Percentiles rank a stretch among this genome's conserved stretches.
Conservation (phyloP, 257 asterid genomes). For the Jacaranda mimosifolia region DNA sequence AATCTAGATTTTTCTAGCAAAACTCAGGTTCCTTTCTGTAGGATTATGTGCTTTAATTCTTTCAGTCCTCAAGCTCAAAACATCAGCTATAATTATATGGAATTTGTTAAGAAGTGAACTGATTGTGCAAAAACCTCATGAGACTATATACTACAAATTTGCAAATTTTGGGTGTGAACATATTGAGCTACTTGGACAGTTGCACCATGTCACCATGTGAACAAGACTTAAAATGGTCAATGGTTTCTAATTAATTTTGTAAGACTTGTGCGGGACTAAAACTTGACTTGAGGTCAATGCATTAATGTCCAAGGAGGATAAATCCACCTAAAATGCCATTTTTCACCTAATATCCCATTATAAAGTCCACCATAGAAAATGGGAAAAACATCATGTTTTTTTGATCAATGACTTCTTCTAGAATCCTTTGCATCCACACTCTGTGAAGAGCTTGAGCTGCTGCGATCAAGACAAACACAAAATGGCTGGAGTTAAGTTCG, state of each 20-base stretch:
- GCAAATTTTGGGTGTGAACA: no score
- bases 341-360: background rate
- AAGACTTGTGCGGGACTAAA: background rate
- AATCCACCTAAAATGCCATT: background rate
- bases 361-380: background rate
- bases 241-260: background rate
- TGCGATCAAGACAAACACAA: no score
- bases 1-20: no score
- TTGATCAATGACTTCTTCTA: background rate
- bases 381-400: background rate
- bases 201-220: no score
- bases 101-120: background rate
- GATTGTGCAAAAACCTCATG: background rate
- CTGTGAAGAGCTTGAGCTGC: background rate
- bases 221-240: no score
- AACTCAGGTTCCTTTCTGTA: no score
- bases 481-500: no score
- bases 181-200: no score
- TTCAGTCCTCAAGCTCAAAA: background rate
- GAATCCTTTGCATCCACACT: background rate
- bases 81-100: background rate
- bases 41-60: no score
- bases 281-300: slow-evolving; percentile 6
- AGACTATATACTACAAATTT: background rate
- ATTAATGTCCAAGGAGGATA: background rate